Evolutionary conservation across 1,139 yeast species (phyloP), one percentile per base, ranked within the genome.

Genomic region (Taiozyma onychis): DNA sequence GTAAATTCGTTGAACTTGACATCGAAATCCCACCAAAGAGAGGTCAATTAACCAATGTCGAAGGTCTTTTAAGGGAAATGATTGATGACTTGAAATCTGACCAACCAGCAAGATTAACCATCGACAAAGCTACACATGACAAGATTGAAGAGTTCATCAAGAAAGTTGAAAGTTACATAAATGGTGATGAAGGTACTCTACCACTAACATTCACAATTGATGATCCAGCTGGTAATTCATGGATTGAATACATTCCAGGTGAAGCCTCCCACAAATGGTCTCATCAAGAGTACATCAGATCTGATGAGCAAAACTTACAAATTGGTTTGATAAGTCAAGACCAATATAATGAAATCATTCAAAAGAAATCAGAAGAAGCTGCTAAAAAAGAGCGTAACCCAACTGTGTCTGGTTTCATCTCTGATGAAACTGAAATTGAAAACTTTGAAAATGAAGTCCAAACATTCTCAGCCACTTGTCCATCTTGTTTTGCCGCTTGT

Each of bases 171-270:
- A 68, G 77, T 8, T 80, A 76, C 51, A 72, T 88, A 28, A 75
- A 77, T 27, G 93, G 89, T 51, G 83, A 83, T 51, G 79, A 78
- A 50, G 81, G 78, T 39, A 77, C 80, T 14, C 71, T 90, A 53
- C 99, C 99, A 2, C 66, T 93, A 55, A 88, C 96, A 0, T 78
- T 95, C 48, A 75, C 80, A 18, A 71, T 90, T 21, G 97, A 91
- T 67, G 99, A 93, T 69, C 98, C 99, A 35, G 81, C 97, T 1
- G 99, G 99, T 22, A 93, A 95, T 71, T 91, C 98, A 2, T 95
- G 97, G 96, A 84, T 95, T 51, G 97, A 90, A 66, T 90, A 79
- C 65, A 70, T 80, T 52, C 98, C 98, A 22, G 91, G 88, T 51
- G 97, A 91, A 66, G 78, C 96, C 13, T 74, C 87, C 48, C 96